Evolutionary conservation across 148 eudicot species (phyloP), one percentile per base, ranked within the genome.

Genomic region (Persicaria maculosa): DNA sequence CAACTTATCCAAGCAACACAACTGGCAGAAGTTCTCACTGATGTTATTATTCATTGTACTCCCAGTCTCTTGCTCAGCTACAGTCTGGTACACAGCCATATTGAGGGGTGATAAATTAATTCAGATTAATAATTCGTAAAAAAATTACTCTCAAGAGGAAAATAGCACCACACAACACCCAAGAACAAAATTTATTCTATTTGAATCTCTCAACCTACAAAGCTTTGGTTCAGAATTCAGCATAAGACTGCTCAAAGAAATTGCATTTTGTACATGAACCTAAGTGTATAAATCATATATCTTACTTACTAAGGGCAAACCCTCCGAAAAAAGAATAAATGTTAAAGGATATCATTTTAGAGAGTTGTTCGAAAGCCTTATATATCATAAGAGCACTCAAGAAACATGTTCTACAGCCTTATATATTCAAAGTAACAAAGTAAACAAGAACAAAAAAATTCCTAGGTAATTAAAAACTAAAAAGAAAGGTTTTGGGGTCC

Each of bases 1-100:
- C 77, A 91, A 87, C 83, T 76, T 81, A 47, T 81, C 87, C 79
- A 46, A 22, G 20, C 69, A 75, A 72, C 98, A 94, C 79, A 91
- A 77, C 78, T 91, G 93, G 77, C 98, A 94, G 65, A 74, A 54
- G 80, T 87, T 86, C 64, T 86, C 86, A 45, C 78, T 82, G 47
- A 72, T 47, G 68, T 80, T 67, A 72, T 74, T 74, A 68, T 61
- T 68, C 68, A 52, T 47, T 36, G 75, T 43, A 54, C 72, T 80
- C 80, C 79, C 91, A 73, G 50, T 48, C 55, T 53, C n/a, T 62
- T 80, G 87, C 86, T 84, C 80, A 72, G 72, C 47, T 50, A 75
- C 22, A 75, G 68, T 69, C 84, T 79, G 70, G 59, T 43, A 53
- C 55, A 78, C 67, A 55, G 47, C 36, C 53, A 71, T 17, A 17